A percentile compares a stretch with the other conserved stretches of the same genome.
Evolutionary conservation across 106 monocot species (phyloP).

Genomic region (Agapanthus africanus): DNA sequence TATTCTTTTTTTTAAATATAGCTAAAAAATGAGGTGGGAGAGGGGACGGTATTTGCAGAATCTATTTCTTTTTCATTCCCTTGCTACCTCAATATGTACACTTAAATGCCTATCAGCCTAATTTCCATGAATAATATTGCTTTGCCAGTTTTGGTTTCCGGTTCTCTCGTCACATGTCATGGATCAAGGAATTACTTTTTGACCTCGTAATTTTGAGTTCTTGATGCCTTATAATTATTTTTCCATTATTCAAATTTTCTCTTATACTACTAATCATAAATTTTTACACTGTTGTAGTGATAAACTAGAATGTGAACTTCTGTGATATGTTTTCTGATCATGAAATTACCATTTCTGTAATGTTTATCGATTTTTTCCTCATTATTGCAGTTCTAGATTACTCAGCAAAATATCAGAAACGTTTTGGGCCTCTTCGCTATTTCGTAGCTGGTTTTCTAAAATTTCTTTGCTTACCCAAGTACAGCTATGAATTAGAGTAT

Average conservation of each 20-base stretch:
- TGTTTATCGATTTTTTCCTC: neutral
- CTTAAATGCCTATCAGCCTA: neutral
- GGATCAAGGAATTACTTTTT: neutral
- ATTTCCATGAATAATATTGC: neutral
- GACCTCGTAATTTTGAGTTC: neutral
- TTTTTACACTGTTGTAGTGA: neutral
- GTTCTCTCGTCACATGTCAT: neutral
- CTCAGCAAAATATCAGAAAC: constrained; percentile 80
- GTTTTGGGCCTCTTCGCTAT: constrained; percentile 88
- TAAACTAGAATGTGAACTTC: neutral
- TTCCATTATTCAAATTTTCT: neutral
- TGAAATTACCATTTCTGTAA: neutral
- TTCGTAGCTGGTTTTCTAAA: constrained; percentile 71
- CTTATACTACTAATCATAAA: neutral
- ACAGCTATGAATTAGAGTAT: constrained; percentile 82
- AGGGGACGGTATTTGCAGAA: no score
- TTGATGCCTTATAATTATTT: neutral
- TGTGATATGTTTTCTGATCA: neutral
- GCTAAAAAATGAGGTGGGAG: no score
- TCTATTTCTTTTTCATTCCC: no score
- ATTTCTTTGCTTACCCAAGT: constrained; percentile 79
- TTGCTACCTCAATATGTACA: neutral
- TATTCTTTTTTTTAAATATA: no score
- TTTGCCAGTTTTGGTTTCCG: neutral
- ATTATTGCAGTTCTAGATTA: constrained; percentile 68